Base-by-base conservation (phyloP, 2,329 filamentous ascomycete genomes). In the Diaporthe sp. region DNA sequence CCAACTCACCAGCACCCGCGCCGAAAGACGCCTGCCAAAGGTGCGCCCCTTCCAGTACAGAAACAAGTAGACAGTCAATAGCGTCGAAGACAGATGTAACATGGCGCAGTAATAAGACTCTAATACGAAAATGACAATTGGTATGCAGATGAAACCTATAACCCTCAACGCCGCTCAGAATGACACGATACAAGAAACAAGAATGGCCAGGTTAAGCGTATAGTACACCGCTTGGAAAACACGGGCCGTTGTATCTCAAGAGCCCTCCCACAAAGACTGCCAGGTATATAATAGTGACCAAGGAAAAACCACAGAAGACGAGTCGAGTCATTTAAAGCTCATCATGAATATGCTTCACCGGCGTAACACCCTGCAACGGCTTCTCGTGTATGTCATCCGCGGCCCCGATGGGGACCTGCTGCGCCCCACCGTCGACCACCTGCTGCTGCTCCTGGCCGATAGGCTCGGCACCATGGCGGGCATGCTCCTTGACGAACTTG, bases 401-500 rank as follows among this genome's bases (percentile, higher is more conserved):
- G 72, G 81, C 82, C 25, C 49, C 70, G 78, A 83, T 83, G 81
- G 90, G 89, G 34, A 86, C 86, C 80, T 89, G 84, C 79, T 89
- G 87, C 73, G 87, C 86, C 59, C 87, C 87, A 74, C 86, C 85
- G 49, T 83, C 81, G 25, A 84, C 86, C 82, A 92, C 88, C 80
- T 90, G 89, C 75, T 87, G 87, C 80, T 90, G 89, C 49, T 86
- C 84, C 80, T 90, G 89, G 79, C 88, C 87, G 72, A 88, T 85
- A 77, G 93, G 92, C 80, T 93, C 92, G 78, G 94, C 91, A 86
- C 93, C 92, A 90, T 97, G 91, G 86, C 95, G 96, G 86, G 97
- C 96, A 85, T 97, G 97, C 89, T 98, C 95, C 87, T 94, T 93
- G 85, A 99, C 91, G 88, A 99, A 99, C 81, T 93, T 90, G 82